Conservation (phyloP, 169 alveolate genomes). For the Plasmodium reichenowi region DNA sequence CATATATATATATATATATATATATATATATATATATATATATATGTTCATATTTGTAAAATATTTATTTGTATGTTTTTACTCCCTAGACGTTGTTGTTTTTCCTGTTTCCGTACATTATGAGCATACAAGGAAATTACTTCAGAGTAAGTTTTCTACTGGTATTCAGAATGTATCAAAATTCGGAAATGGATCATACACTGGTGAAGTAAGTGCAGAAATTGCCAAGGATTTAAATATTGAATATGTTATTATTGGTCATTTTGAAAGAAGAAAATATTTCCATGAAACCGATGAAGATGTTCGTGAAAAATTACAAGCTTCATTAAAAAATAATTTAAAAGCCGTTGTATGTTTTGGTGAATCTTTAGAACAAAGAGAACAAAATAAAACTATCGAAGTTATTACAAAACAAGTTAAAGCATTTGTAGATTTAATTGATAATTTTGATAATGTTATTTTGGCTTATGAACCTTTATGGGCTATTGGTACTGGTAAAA, state of each 20-base stretch:
- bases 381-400: slow-evolving; percentile 93
- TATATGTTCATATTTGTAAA: background rate
- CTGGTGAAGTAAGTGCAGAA: slow-evolving; percentile 97
- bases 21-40: background rate
- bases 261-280: slow-evolving; percentile 97
- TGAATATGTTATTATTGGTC: slow-evolving; percentile 97
- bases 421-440: slow-evolving; percentile 84
- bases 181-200: slow-evolving; percentile 97
- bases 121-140: slow-evolving; percentile 83
- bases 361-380: slow-evolving; percentile 96
- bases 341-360: slow-evolving; percentile 97
- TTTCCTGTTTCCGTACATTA: slow-evolving; percentile 93
- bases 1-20: background rate
- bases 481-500: slow-evolving; percentile 99
- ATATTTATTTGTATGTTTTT: background rate
- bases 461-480: slow-evolving; percentile 99
- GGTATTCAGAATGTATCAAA: slow-evolving; percentile 95
- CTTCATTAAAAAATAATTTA: slow-evolving; percentile 89
- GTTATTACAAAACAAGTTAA: slow-evolving; percentile 93
- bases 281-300: slow-evolving; percentile 95
- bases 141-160: slow-evolving; percentile 85
- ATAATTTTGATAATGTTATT: slow-evolving; percentile 94
- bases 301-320: slow-evolving; percentile 94
- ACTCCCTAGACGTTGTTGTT: slow-evolving; percentile 87
- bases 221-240: slow-evolving; percentile 94